Evolutionary conservation across 768 basidiomycete genomes (phyloP).

Genomic region (Mycena maculata): DNA sequence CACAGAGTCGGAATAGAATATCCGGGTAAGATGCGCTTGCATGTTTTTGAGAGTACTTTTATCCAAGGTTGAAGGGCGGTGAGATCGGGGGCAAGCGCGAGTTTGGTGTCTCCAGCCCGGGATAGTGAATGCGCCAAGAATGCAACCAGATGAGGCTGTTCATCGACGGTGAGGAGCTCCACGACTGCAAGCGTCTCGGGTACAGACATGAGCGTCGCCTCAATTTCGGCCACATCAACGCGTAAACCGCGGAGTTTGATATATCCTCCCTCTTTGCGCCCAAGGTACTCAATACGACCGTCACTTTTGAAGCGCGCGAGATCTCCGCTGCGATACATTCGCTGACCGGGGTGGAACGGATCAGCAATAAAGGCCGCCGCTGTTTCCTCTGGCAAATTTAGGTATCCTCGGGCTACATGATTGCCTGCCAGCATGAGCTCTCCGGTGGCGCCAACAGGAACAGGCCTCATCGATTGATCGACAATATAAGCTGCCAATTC

Average conservation of each 20-base stretch:
- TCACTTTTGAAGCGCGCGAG: conserved; percentile 7
- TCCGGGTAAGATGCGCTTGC: conserved; percentile 3
- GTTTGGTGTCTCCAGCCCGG: not conserved
- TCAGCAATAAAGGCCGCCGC: conserved; percentile 6
- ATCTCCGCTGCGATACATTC: conserved; percentile 15
- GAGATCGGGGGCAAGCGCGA: not conserved
- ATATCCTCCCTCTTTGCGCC: conserved; percentile 10
- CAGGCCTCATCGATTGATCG: not conserved
- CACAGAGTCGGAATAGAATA: conserved; percentile 11
- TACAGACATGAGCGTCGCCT: conserved; percentile 1
- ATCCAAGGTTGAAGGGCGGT: conserved; percentile 6
- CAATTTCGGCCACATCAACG: conserved; percentile 5
- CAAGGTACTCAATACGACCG: conserved; percentile 8
- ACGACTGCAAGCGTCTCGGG: conserved; percentile 8
- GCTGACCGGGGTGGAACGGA: conserved; percentile 11
- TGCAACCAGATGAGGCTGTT: conserved; percentile 2
- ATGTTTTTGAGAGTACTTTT: not conserved
- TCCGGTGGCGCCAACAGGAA: conserved; percentile 4
- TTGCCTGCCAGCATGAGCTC: conserved; percentile 8
- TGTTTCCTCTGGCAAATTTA: conserved; percentile 7
- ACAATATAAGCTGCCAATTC: conserved; percentile 4
- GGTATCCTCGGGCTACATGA: conserved; percentile 15
- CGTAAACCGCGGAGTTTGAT: conserved; percentile 14
- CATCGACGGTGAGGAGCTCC: not conserved
- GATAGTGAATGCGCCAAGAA: conserved; percentile 4